Base-by-base conservation (phyloP, 345 rosid genomes). In the Brassica carinata region DNA sequence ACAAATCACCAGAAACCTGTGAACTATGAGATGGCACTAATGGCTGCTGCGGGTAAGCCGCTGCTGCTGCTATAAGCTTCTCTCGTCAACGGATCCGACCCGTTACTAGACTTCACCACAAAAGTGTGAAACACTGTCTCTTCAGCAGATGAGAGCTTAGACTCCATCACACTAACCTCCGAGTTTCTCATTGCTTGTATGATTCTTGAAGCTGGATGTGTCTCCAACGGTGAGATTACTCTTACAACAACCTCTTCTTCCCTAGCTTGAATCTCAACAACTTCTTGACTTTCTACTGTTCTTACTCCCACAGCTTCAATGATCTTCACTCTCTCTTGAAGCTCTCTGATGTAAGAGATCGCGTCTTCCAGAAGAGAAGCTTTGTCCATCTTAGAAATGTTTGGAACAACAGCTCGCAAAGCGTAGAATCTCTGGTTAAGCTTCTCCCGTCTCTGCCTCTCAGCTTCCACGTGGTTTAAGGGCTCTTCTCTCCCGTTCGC, bases 401-500 rank as follows among this genome's bases (percentile, higher is more conserved):
- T 96, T n/a, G 99, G 99, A 27, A 96, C 99, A 59, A 96, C 99
- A 8, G 99, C 90, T 2, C 99, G 85, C 64, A 96, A 85, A 0
- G 98, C 98, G 40, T 93, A 96, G 87, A 96, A 96, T 40, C 96
- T 86, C 72, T 96, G 98, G 85, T 96, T 96, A 59, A 96, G 88
- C 88, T 93, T 96, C 84, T 96, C 99, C 5, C 99, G 86, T 53
- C 99, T 86, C 64, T 92, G 98, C 84, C 99, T 87, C 84, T 96
- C 99, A 7, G 99, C 99, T 85, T 96, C 99, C 59, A 96, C 99
- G 26, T 96, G 99, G 79, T 96, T 96, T 36, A 96, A 87, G n/a
- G 99, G 96, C 75, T 96, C 99, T 72, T 96, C 98, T 83, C 99
- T 89, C 76, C 99, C 99, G 73, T 96, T 93, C 2, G 97, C 96